phyloP scores from a whole-genome alignment of 2,329 filamentous ascomycete genomes.

The Truncatella angustata region DNA sequence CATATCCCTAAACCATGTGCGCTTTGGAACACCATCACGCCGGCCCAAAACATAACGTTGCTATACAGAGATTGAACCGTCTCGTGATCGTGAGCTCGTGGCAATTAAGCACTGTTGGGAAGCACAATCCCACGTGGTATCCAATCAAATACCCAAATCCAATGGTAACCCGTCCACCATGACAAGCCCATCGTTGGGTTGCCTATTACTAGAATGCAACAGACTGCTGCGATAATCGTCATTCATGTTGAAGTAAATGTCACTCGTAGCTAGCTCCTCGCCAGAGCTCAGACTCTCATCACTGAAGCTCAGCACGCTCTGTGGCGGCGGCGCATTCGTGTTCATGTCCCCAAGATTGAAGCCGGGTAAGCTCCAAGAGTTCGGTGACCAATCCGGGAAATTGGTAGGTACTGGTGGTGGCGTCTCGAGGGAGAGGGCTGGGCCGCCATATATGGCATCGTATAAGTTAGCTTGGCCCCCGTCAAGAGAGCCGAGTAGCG shows the following conservation, averaged over 20 bases:
- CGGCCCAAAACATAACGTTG: background rate
- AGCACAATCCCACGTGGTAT: too few species aligned
- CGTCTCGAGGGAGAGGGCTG: constrained; percentile 45
- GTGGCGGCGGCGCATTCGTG: constrained; percentile 40
- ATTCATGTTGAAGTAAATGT: constrained; percentile 43
- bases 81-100: background rate
- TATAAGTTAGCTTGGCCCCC: constrained; percentile 81
- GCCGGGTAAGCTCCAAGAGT: constrained; percentile 53
- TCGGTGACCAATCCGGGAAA: constrained; percentile 52
- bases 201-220: constrained; percentile 22
- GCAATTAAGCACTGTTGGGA: too few species aligned
- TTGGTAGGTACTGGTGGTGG: constrained; percentile 37
- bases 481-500: constrained; percentile 75
- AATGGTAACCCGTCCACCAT: constrained; percentile 37
- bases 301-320: constrained; percentile 55
- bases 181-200: background rate
- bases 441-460: constrained; percentile 75
- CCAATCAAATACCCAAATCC: constrained; percentile 33
- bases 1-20: too few species aligned
- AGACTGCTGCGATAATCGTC: constrained; percentile 34
- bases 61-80: background rate
- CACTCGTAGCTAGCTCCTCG: constrained; percentile 47
- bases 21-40: background rate
- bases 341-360: constrained; percentile 51
- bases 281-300: constrained; percentile 57